Conservation (phyloP, 352 stramenopile genomes). For the Pythium phragmiticola region DNA sequence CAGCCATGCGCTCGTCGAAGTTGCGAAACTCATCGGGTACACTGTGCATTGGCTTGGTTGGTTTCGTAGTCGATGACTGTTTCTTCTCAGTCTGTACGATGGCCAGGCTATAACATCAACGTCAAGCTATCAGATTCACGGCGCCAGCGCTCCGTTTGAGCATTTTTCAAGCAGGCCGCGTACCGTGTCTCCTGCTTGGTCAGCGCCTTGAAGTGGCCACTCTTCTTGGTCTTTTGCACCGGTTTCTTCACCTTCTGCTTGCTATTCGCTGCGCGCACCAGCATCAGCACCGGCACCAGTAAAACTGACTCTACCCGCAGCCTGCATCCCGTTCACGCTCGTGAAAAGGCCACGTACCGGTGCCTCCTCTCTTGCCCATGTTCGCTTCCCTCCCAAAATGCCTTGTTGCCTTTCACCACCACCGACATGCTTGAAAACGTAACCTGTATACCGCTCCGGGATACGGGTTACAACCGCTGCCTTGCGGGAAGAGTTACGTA, state of each 20-base stretch:
- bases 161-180: background rate
- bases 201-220: constrained; percentile 62
- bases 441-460: constrained; percentile 3
- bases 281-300: constrained; percentile 1
- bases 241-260: constrained; percentile 41
- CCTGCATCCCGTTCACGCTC: too few species aligned
- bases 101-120: constrained; percentile 27
- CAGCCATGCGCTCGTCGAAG: constrained; percentile 76
- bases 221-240: constrained; percentile 41
- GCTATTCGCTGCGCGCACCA: constrained; percentile 10
- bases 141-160: background rate
- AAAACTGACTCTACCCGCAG: background rate
- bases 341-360: constrained; percentile 5
- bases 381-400: background rate
- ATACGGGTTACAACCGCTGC: too few species aligned
- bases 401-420: constrained; percentile 24
- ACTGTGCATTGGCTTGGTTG: constrained; percentile 11
- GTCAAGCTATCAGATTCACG: background rate
- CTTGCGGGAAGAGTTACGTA: background rate
- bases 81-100: constrained; percentile 44
- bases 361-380: constrained; percentile 49
- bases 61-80: constrained; percentile 27
- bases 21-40: constrained; percentile 70
- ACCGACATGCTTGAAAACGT: background rate
- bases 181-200: constrained; percentile 65